Base-by-base conservation (phyloP, 1,284 basidiomycete species). In the Apiotrichum akiyoshidainum region DNA sequence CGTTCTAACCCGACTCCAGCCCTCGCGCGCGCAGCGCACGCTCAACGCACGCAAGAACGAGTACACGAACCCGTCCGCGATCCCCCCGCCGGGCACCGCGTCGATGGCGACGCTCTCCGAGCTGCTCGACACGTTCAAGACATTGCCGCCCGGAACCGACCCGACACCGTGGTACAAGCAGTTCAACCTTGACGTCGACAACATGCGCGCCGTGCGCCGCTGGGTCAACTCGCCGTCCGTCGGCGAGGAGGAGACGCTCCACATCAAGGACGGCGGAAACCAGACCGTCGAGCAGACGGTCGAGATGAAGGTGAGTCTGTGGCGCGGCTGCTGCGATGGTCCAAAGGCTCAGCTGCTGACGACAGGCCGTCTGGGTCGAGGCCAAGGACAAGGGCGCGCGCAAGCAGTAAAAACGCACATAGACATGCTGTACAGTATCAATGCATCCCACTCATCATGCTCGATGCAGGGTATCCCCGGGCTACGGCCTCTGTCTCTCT, bases 141-240 rank as follows among this genome's bases (percentile, higher is more conserved):
- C 78, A 2, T 78, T 80, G 0, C 73, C 74, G 26, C 78, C 82
- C 0, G 68, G 62, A 5, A 66, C 74, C 31, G 83, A 86, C 84
- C 52, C 73, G 76, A 54, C 48, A 14, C 14, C 57, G 11, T 22
- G 75, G 33, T 76, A 73, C 56, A 57, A 55, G n/a, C 80, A 81
- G 66, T 87, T 86, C 72, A 83, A 80, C 8, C 75, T 93, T 21
- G 85, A 87, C 51, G 64, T 78, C 2, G 78, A 77, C 21, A 83
- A 80, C 58, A 69, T 92, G 55, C 81, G 84, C 52, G 81, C 74
- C 14, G 67, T 93, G 31, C 79, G 84, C 34, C 77, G 80, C 50
- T 84, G 82, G 74, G 83, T 92, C 65, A 91, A 83, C 71, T 87
- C 84, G 56, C 87, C 88, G 5, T 89, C 85, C 69, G 80, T 88